Conservation (phyloP, 352 stramenopile species). For the Phytophthora syringae region DNA sequence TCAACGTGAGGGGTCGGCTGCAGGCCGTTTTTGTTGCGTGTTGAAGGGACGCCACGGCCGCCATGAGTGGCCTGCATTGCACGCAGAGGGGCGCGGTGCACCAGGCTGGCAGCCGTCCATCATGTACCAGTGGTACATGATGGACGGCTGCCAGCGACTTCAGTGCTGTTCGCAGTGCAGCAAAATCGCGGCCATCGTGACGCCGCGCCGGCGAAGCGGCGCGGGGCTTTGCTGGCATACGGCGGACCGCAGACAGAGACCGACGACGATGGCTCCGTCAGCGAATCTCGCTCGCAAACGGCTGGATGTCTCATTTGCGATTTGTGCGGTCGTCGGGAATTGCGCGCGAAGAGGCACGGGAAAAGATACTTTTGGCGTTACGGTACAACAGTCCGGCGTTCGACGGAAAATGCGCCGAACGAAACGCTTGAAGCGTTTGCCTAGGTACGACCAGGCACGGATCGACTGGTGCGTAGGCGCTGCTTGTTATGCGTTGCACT, state of each 20-base stretch:
- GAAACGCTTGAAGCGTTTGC: conserved; percentile 41
- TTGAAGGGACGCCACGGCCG: conserved; percentile 14
- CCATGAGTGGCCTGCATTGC: conserved; percentile 22
- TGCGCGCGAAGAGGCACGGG: conserved; percentile 30
- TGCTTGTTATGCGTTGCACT: too few species aligned
- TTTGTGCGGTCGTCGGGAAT: conserved; percentile 11
- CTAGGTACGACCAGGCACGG: background rate
- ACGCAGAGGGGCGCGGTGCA: conserved; percentile 15
- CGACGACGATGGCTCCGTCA: background rate
- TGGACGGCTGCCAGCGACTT: too few species aligned
- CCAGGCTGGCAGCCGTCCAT: conserved; percentile 7
- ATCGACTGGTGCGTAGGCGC: conserved; percentile 17
- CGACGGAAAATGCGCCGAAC: conserved; percentile 47
- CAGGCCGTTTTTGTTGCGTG: conserved; percentile 25
- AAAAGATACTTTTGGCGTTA: conserved; percentile 41
- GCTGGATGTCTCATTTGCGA: too few species aligned
- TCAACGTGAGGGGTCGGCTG: conserved; percentile 11
- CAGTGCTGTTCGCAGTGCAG: too few species aligned
- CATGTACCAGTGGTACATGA: too few species aligned
- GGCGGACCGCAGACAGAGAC: background rate
- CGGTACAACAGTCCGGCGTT: conserved; percentile 25
- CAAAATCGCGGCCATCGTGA: too few species aligned
- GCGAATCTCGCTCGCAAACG: too few species aligned
- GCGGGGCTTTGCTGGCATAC: background rate
- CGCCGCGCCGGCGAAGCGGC: conserved; percentile 13